Conservation (phyloP, 179 eudicot genomes). For the Silene noctiflora region DNA sequence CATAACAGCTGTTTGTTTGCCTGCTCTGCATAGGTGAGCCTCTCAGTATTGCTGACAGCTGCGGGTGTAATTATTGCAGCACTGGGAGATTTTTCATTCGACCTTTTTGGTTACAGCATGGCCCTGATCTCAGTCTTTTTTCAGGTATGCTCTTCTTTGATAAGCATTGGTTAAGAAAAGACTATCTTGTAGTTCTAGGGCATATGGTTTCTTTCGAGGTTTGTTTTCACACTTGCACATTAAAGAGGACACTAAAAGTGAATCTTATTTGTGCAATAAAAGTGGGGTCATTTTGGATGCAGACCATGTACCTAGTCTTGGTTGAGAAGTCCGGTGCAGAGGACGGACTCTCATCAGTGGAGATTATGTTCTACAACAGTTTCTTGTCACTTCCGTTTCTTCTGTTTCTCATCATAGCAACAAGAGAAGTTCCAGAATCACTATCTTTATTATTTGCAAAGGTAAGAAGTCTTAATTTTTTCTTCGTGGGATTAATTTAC, state of each 20-base stretch:
- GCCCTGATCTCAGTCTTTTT: constrained; percentile 89
- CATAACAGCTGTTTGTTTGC: constrained; percentile 1
- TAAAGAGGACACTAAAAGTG: neutral
- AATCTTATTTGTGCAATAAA: neutral
- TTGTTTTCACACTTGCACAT: neutral
- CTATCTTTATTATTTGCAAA: constrained; percentile 60
- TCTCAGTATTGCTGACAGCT: constrained; percentile 80
- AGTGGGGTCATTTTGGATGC: constrained; percentile 34
- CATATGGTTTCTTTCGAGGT: neutral
- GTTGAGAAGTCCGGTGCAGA: constrained; percentile 97
- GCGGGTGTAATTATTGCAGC: constrained; percentile 31
- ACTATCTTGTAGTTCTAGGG: neutral
- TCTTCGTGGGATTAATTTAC: neutral
- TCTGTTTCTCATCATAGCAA: constrained; percentile 70
- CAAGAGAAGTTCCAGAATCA: constrained; percentile 86
- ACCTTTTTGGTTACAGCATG: constrained; percentile 71
- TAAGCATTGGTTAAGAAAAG: neutral
- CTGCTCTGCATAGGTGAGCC: constrained; percentile 50
- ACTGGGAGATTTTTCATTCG: neutral
- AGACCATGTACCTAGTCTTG: constrained; percentile 97
- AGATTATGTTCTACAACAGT: constrained; percentile 95
- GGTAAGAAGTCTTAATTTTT: constrained; percentile 37
- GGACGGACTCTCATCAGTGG: constrained; percentile 88
- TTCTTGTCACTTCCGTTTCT: constrained; percentile 83
- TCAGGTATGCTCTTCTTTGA: constrained; percentile 46